Conservation (phyloP, 2,329 filamentous ascomycete species). For the Davidsoniella australis region DNA sequence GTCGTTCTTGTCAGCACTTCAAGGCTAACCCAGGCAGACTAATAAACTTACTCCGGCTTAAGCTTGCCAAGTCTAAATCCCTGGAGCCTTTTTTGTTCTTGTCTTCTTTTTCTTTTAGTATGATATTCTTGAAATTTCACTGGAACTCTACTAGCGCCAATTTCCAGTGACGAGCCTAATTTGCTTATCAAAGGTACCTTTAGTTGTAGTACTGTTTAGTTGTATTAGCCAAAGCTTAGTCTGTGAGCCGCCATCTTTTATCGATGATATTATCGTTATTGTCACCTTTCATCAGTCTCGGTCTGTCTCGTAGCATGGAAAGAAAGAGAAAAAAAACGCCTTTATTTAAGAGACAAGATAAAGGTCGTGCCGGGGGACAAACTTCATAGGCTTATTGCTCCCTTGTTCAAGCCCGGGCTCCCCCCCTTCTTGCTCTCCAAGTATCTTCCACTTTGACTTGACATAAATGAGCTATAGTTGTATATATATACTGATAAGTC, state of each 20-base stretch:
- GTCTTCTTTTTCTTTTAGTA: not conserved
- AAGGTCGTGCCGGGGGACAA: not conserved
- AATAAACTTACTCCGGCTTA: not conserved
- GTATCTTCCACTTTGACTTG: not conserved
- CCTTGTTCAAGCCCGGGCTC: not conserved
- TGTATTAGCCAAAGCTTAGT: not conserved
- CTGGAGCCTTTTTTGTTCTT: not conserved
- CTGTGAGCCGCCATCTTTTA: not conserved
- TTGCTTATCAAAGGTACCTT: not conserved
- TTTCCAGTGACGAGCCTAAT: not conserved
- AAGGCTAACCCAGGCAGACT: no score
- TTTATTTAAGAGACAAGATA: not conserved
- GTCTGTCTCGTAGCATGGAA: not conserved
- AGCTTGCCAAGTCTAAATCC: not conserved
- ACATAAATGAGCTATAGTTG: not conserved
- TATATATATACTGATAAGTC: no score
- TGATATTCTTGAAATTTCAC: constrained; percentile 17
- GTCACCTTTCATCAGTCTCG: not conserved
- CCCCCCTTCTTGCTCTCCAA: not conserved
- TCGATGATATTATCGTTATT: not conserved
- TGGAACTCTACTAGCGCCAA: not conserved
- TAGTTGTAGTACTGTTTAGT: not conserved
- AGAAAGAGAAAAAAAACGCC: not conserved
- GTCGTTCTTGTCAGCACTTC: no score
- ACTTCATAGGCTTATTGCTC: not conserved